phyloP scores from a whole-genome alignment of 2,329 filamentous ascomycete species.

The Diaporthe capsici region DNA sequence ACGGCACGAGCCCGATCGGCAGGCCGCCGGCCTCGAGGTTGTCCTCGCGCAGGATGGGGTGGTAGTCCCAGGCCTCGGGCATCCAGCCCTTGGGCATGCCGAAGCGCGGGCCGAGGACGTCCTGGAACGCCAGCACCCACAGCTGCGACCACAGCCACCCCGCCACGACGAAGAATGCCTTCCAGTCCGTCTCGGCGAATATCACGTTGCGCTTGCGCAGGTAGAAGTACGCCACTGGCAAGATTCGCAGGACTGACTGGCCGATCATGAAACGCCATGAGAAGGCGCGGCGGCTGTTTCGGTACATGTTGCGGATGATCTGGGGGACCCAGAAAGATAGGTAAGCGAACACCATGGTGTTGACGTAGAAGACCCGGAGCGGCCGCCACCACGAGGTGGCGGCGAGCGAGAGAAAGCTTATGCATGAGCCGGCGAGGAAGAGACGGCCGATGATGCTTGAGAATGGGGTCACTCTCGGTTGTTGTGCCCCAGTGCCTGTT shows the following conservation, averaged over 20 bases:
- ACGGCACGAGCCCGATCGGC: constrained; percentile 78
- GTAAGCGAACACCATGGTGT: constrained; percentile 79
- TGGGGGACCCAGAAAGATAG: constrained; percentile 94
- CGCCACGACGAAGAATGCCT: constrained; percentile 73
- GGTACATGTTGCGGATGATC: constrained; percentile 89
- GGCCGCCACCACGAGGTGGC: constrained; percentile 72
- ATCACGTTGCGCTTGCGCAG: constrained; percentile 83
- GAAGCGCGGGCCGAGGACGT: constrained; percentile 89
- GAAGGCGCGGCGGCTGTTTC: constrained; percentile 93
- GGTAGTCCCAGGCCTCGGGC: constrained; percentile 92
- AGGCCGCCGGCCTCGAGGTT: constrained; percentile 83
- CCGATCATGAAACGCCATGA: constrained; percentile 91
- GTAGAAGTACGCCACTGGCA: constrained; percentile 91
- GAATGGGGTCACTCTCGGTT: constrained; percentile 57
- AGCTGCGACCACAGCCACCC: constrained; percentile 93
- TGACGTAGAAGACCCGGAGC: constrained; percentile 69
- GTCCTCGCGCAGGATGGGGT: constrained; percentile 88
- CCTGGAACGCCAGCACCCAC: constrained; percentile 82
- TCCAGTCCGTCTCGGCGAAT: constrained; percentile 78
- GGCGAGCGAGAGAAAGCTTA: constrained; percentile 72
- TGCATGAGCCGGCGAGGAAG: constrained; percentile 66
- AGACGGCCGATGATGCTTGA: constrained; percentile 71
- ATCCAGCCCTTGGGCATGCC: constrained; percentile 79
- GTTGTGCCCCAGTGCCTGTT: constrained; percentile 48
- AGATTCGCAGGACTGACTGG: constrained; percentile 82